Evolutionary conservation across 441 rosid genomes (phyloP), one percentile per base, ranked within the genome.

Genomic region (Pelargonium citronellum): DNA sequence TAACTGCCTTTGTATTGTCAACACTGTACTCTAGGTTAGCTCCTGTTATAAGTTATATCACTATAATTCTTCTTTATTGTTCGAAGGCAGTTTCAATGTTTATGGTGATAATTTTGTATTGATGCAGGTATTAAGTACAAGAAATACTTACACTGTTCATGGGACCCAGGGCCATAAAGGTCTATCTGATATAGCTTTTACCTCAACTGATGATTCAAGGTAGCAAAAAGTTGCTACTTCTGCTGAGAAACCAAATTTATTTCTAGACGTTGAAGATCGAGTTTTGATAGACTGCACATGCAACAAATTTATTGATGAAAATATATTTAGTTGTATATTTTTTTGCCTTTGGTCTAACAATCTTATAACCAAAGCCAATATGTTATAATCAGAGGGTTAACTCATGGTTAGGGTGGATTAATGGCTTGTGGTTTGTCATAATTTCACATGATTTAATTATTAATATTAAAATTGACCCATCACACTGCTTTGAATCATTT

Each of bases 121-220:
- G 41, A 34, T 81, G 73, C 86, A 90, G 99, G 86, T 86, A 69
- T 75, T 95, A 71, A 86, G 74, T 80, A 77, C 91, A 70, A 86
- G 78, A 74, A 76, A 75, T 13, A 65, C 77, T 74, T 80, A 83
- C 67, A 82, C 88, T 4, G 72, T 86, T 79, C 74, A 82, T 58
- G 96, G 97, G 68, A 82, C 83, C 60, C 73, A 78, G 37, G 46
- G 79, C 70, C 73, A 9, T 20, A 83, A 80, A 72, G 97, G 96
- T 69, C 78, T 89, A 67, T 83, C 91, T 60, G 97, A 88, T 77
- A 73, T 95, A 69, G 87, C 95, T 64, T 89, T 90, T 60, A 73
- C 74, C 51, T 70, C 79, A 64, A 67, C 64, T 75, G 93, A 87
- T 70, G 78, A 80, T 66, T 85, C 91, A 77, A 89, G 91, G 99